Evolutionary conservation across 2,329 filamentous ascomycete species (phyloP), one percentile per base, ranked within the genome.

Genomic region (Epichloe hybrida): DNA sequence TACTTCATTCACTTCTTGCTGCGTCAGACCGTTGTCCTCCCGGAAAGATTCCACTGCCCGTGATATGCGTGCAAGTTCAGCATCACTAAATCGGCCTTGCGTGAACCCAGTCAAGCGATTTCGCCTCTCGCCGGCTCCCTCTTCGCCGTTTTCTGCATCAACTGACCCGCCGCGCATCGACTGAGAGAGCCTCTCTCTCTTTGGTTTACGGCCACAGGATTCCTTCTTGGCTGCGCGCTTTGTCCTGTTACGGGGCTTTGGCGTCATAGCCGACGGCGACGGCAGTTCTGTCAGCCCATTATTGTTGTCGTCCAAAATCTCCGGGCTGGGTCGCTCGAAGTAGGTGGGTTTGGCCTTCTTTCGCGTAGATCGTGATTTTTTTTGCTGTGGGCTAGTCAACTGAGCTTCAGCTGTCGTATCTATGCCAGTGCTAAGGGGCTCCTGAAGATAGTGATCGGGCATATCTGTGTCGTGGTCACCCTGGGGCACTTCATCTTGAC

Each of bases 341-440:
- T 66, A 73, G 17, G 71, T 72, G 9, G 71, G 69, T 58, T 77
- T 77, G 46, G 69, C 65, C 61, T 72, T 76, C 62, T 72, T 75
- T 42, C 66, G 62, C 35, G 66, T 67, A 36, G 69, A 63, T 27
- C 66, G 62, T 39, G 59, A 51, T 54, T 56, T 61, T 54, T 53
- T 61, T 63, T 23, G 52, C 44, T 40, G 38, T 50, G 50, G 23
- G 17, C 40, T 48, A 6, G 53, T 37, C 17, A 51, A 11, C 20
- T 56, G 46, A 11, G 37, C 37, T 11, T 47, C 50, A n/a, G 17
- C 51, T 17, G 48, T 57, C 42, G 36, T n/a, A 8, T 53, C 48
- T 37, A 39, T 4, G 41, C 15, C 41, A 8, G 34, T 37, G 17
- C 27, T 35, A 3, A 53, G 48, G 44, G 49, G 34, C 27, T 43